Conservation (phyloP, 129 eudicot species). For the Chrysanthemum makinoi region DNA sequence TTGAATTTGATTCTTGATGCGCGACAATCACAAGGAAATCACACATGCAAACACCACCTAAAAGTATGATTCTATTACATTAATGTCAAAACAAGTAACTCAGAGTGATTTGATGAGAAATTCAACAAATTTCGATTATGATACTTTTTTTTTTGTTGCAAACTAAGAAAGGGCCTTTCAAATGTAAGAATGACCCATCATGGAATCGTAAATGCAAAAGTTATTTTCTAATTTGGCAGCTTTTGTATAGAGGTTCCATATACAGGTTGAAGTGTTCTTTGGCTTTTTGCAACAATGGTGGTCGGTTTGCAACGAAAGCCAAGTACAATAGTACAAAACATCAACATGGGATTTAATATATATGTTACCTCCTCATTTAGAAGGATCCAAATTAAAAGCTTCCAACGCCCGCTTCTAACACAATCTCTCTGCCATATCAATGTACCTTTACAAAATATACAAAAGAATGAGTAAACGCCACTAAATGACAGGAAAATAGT, state of each 20-base stretch:
- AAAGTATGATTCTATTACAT: not conserved
- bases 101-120: not conserved
- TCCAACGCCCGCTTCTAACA: constrained; percentile 92
- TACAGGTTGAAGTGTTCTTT: not conserved
- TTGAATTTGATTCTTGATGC: not conserved
- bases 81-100: not conserved
- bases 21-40: not conserved
- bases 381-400: constrained; percentile 80
- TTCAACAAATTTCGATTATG: not conserved
- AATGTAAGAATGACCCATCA: no score
- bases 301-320: constrained; percentile 4
- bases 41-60: not conserved
- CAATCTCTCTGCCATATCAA: constrained; percentile 89
- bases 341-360: constrained; percentile 2
- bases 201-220: not conserved
- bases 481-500: not conserved
- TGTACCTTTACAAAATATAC: constrained; percentile 53
- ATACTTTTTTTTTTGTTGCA: constrained; percentile 4
- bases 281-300: not conserved
- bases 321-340: not conserved
- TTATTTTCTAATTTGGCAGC: not conserved
- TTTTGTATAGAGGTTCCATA: not conserved
- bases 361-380: constrained; percentile 86
- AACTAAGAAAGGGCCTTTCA: not conserved
- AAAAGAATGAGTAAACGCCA: constrained; percentile 5